Evolutionary conservation across 352 stramenopile genomes (phyloP).

Genomic region (Stramenopiles sp.): DNA sequence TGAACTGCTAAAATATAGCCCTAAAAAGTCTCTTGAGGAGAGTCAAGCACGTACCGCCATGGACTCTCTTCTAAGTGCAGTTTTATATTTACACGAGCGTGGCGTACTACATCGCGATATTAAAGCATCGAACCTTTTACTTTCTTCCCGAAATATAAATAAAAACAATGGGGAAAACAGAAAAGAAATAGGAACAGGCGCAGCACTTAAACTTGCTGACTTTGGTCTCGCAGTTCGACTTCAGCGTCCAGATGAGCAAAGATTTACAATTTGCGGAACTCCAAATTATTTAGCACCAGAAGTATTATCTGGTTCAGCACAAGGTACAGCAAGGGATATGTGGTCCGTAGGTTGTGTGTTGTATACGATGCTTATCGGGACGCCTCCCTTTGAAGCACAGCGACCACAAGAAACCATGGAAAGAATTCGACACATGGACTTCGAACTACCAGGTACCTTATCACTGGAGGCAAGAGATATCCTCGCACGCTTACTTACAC

Average conservation of each 20-base stretch:
- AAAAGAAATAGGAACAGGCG: conserved; percentile 31
- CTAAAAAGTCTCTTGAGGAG: conserved; percentile 16
- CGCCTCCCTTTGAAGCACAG: conserved; percentile 74
- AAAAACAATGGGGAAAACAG: too few species aligned
- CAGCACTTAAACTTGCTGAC: conserved; percentile 18
- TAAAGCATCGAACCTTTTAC: conserved; percentile 22
- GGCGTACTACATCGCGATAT: conserved; percentile 64
- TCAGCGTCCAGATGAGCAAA: conserved; percentile 23
- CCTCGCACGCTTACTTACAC: too few species aligned
- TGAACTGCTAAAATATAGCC: conserved; percentile 16
- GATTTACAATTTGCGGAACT: conserved; percentile 54
- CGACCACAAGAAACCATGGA: too few species aligned
- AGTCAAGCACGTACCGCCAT: conserved; percentile 28
- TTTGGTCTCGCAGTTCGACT: conserved; percentile 17
- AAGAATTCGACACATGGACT: too few species aligned
- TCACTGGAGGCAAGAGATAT: too few species aligned
- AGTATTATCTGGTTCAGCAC: conserved; percentile 34
- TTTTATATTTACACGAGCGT: conserved; percentile 66
- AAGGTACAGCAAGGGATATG: conserved; percentile 49
- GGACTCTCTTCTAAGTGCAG: conserved; percentile 41
- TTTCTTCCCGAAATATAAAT: too few species aligned
- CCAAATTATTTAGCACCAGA: conserved; percentile 44
- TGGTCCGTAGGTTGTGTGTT: conserved; percentile 80
- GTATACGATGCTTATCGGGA: conserved; percentile 83
- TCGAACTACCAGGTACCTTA: too few species aligned